A percentile compares a stretch with the other conserved stretches of the same genome.
Conservation (phyloP, 2,329 filamentous ascomycete genomes). For the Ploettnerulaceae sp. region DNA sequence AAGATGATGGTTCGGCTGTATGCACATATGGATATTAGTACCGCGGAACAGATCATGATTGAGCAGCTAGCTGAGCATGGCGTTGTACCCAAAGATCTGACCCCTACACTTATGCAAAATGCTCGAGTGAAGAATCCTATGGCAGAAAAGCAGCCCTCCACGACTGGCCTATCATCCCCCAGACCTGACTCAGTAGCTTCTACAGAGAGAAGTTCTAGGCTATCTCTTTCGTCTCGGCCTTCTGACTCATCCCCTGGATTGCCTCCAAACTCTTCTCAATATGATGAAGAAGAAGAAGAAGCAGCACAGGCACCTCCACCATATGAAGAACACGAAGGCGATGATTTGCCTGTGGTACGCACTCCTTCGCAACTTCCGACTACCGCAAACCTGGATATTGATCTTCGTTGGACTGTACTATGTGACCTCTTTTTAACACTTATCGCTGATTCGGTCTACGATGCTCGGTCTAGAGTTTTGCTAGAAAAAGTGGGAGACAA, state of each 20-base stretch:
- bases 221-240: constrained; percentile 35
- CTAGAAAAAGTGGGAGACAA: constrained; percentile 78
- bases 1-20: constrained; percentile 97
- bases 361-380: constrained; percentile 78
- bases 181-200: constrained; percentile 22
- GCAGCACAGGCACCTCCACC: constrained; percentile 50
- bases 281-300: constrained; percentile 41
- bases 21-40: constrained; percentile 91
- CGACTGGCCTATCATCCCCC: constrained; percentile 25
- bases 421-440: constrained; percentile 93
- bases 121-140: constrained; percentile 89
- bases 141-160: constrained; percentile 46
- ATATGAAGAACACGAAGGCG: constrained; percentile 58
- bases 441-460: constrained; percentile 94
- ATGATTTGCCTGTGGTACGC: constrained; percentile 73
- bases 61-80: constrained; percentile 93
- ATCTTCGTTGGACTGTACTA: constrained; percentile 92
- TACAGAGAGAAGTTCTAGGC: constrained; percentile 33
- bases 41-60: constrained; percentile 95
- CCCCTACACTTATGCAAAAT: constrained; percentile 84
- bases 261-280: constrained; percentile 14
- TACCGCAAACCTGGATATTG: constrained; percentile 85
- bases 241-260: constrained; percentile 20
- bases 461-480: constrained; percentile 78
- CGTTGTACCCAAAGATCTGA: constrained; percentile 77